Evolutionary conservation across 2,329 filamentous ascomycete genomes (phyloP).

Genomic region (Fusarium protoensiforme): DNA sequence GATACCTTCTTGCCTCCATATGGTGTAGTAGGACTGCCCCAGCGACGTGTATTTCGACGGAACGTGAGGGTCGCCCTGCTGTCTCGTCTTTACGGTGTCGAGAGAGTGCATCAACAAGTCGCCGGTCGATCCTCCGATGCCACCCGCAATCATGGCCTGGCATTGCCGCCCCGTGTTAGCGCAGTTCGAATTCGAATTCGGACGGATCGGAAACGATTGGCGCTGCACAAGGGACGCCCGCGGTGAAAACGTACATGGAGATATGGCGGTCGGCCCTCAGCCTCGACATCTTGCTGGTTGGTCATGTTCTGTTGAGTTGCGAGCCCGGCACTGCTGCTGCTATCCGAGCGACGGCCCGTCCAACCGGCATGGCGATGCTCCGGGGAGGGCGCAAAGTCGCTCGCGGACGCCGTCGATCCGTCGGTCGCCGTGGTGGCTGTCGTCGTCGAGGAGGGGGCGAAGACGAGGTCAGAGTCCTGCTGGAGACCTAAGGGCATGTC

Average conservation of each 20-base stretch:
- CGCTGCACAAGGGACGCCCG: neutral
- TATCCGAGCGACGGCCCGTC: conserved; percentile 40
- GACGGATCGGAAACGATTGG: neutral
- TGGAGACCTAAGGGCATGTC: conserved; percentile 43
- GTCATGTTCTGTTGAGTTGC: conserved; percentile 48
- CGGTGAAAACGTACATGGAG: conserved; percentile 51
- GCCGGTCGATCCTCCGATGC: conserved; percentile 89
- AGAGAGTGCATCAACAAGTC: conserved; percentile 99
- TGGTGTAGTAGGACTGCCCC: conserved; percentile 90
- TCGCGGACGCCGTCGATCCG: conserved; percentile 31
- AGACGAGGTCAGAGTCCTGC: conserved; percentile 37
- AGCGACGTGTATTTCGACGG: conserved; percentile 94
- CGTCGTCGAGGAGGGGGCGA: conserved; percentile 32
- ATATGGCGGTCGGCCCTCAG: conserved; percentile 57
- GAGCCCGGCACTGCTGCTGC: conserved; percentile 41
- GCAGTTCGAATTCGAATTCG: conserved; percentile 5
- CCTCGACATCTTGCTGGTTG: conserved; percentile 52
- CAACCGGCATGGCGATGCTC: conserved; percentile 49
- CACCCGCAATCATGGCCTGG: conserved; percentile 94
- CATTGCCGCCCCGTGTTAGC: conserved; percentile 32
- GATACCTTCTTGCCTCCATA: conserved; percentile 91
- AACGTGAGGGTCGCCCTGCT: conserved; percentile 94
- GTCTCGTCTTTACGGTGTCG: conserved; percentile 97
- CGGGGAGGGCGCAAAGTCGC: conserved; percentile 36
- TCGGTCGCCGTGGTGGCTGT: conserved; percentile 13